A percentile compares a stretch with the other conserved stretches of the same genome.
These are phyloP conservation scores for Pestalotiopsis sp. DNA, from an alignment of 2,329 filamentous ascomycete species.

Conservation along the genomic window DNA sequence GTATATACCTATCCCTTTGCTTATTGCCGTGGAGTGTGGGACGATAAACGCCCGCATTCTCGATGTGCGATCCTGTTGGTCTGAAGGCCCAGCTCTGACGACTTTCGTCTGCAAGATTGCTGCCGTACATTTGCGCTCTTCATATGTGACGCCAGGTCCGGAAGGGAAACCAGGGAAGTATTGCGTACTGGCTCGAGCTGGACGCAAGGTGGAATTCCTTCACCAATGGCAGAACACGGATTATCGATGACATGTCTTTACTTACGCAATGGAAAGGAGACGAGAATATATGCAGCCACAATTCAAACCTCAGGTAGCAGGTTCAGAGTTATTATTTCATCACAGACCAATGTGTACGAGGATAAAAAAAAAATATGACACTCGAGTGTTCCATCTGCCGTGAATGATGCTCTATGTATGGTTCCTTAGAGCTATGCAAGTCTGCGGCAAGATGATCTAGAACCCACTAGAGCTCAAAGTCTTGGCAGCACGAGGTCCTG, in stretches of 20 bases:
- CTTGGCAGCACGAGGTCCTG: not conserved
- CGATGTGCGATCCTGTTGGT: not conserved
- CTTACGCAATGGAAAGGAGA: not conserved
- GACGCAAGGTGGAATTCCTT: not conserved
- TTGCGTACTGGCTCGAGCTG: not conserved
- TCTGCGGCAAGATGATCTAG: not conserved
- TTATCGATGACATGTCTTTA: not conserved
- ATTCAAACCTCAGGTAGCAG: not conserved
- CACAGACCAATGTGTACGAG: not conserved
- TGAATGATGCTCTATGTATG: not conserved
- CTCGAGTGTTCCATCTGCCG: not conserved
- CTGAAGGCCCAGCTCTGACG: not conserved
- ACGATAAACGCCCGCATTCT: not conserved
- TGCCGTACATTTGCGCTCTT: not conserved
- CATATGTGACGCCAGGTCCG: not conserved
- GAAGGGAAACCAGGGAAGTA: not conserved
- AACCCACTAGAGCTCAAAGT: not conserved
- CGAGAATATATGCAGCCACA: not conserved
- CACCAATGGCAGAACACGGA: not conserved
- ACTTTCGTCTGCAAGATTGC: not conserved
- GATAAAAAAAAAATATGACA: not conserved
- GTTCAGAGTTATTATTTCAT: not conserved
- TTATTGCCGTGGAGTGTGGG: not conserved
- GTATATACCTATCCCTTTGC: not conserved
- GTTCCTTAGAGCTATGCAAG: not conserved